These are phyloP conservation scores for Colletotrichum graminicola DNA, from an alignment of 2,329 filamentous ascomycete species.

Conservation along the genomic window DNA sequence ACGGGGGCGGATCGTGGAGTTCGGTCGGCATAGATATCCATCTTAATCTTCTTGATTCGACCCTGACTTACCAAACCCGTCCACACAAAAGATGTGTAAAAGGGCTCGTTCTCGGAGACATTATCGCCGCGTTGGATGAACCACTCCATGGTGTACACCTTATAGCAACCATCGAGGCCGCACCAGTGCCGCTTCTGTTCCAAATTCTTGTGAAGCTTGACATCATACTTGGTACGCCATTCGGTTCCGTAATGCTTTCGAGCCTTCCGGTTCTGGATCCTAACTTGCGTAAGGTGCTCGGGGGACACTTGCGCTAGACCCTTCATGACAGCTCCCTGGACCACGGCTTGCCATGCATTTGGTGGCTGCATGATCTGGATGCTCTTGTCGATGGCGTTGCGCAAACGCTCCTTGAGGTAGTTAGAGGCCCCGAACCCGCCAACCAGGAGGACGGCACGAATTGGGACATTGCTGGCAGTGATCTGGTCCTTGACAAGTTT, in stretches of 20 bases:
- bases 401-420: constrained; percentile 58
- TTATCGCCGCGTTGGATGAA: constrained; percentile 56
- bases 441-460: constrained; percentile 61
- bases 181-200: constrained; percentile 53
- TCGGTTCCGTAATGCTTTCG: constrained; percentile 84
- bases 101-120: constrained; percentile 56
- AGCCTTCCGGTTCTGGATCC: constrained; percentile 67
- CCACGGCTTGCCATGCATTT: constrained; percentile 63
- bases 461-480: constrained; percentile 54
- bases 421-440: constrained; percentile 62
- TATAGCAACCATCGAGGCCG: constrained; percentile 53
- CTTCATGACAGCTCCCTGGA: constrained; percentile 64
- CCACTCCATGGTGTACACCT: constrained; percentile 58
- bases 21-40: constrained; percentile 54
- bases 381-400: constrained; percentile 50
- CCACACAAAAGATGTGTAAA: constrained; percentile 50
- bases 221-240: constrained; percentile 84
- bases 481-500: constrained; percentile 59
- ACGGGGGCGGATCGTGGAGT: constrained; percentile 49
- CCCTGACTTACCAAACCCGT: constrained; percentile 50
- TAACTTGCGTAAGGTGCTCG: constrained; percentile 52
- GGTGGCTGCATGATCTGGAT: constrained; percentile 62
- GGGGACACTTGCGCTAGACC: constrained; percentile 55
- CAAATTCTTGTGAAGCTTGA: constrained; percentile 71
- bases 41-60: constrained; percentile 51